Evolutionary conservation across 805 yeast genomes (phyloP).

Genomic region (Saccharomycopsis fermentans): DNA sequence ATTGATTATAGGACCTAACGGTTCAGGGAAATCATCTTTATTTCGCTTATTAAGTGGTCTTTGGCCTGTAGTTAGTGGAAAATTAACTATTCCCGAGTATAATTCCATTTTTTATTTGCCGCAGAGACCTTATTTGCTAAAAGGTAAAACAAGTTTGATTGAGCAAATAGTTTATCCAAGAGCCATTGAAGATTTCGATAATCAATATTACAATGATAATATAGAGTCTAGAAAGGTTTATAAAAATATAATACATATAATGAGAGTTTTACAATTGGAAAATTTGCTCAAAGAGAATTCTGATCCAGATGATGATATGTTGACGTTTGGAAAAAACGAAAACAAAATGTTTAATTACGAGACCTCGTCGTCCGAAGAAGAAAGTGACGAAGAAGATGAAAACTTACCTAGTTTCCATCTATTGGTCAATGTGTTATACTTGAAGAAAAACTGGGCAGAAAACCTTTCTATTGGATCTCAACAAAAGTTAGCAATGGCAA

Average conservation of each 20-base stretch:
- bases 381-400: conserved; percentile 3
- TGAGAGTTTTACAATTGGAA: conserved; percentile 48
- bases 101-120: conserved; percentile 70
- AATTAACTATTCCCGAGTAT: conserved; percentile 52
- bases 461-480: conserved; percentile 86
- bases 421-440: conserved; percentile 23
- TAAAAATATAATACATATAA: conserved; percentile 40
- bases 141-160: conserved; percentile 55
- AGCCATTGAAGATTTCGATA: conserved; percentile 45
- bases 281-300: conserved; percentile 35
- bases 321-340: conserved; percentile 21
- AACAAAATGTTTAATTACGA: not conserved
- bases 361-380: conserved; percentile 8
- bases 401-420: conserved; percentile 8
- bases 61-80: conserved; percentile 67
- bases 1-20: conserved; percentile 90
- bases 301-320: conserved; percentile 24
- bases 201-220: conserved; percentile 21
- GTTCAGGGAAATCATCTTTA: conserved; percentile 89
- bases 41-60: conserved; percentile 86
- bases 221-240: conserved; percentile 27
- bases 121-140: conserved; percentile 79
- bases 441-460: conserved; percentile 76
- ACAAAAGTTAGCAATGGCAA: conserved; percentile 86
- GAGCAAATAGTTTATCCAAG: conserved; percentile 90